Percentiles rank a stretch among this genome's conserved stretches.
Conservation (phyloP, 2,329 filamentous ascomycete genomes). For the Septoria linicola region DNA sequence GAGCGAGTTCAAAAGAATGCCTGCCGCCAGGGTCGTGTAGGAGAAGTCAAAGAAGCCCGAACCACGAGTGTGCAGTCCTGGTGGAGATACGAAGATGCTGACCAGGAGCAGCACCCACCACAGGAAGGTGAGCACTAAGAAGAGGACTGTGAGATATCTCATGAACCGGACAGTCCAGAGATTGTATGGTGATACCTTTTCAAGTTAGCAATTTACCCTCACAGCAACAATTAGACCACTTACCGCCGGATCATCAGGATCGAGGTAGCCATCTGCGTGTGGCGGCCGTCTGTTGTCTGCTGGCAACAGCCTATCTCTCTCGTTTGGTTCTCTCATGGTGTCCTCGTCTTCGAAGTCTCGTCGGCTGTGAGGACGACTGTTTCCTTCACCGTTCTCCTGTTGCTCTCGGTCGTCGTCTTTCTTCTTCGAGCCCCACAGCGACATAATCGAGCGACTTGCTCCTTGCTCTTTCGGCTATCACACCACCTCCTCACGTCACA, state of each 20-base stretch:
- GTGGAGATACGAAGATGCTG: slow-evolving; percentile 85
- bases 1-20: slow-evolving; percentile 72
- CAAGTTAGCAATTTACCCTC: slow-evolving; percentile 12
- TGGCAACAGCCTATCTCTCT: slow-evolving; percentile 67
- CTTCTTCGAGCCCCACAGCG: slow-evolving; percentile 57
- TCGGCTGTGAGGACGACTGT: slow-evolving; percentile 20
- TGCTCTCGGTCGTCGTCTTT: slow-evolving; percentile 41
- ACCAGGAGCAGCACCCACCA: slow-evolving; percentile 94
- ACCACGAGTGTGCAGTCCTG: slow-evolving; percentile 78
- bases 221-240: slow-evolving; percentile 33
- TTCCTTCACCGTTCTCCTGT: slow-evolving; percentile 35
- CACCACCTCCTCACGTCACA: neutral
- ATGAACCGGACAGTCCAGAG: slow-evolving; percentile 84
- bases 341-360: slow-evolving; percentile 25
- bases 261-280: slow-evolving; percentile 66
- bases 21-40: slow-evolving; percentile 74
- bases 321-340: slow-evolving; percentile 51
- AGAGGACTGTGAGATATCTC: slow-evolving; percentile 73
- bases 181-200: slow-evolving; percentile 80
- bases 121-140: slow-evolving; percentile 72
- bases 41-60: slow-evolving; percentile 90
- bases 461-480: too few relatives aligned
- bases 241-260: slow-evolving; percentile 79
- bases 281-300: slow-evolving; percentile 50
- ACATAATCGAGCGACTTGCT: slow-evolving; percentile 44